phyloP scores from a whole-genome alignment of 768 basidiomycete species.

The Podaxis sp. region DNA sequence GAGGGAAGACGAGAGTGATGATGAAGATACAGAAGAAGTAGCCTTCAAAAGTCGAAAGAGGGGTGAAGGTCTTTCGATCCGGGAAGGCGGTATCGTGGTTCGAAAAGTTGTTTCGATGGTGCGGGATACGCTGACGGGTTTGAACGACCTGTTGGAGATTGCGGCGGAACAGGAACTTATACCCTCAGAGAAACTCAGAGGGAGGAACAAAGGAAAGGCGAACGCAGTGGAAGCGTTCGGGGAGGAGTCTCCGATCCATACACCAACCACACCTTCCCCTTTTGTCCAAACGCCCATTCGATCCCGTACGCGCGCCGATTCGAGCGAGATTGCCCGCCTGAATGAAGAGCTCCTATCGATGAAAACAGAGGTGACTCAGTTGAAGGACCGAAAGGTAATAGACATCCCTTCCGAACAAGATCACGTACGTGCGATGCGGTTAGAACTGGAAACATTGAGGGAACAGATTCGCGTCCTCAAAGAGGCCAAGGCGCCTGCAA shows the following conservation, averaged over 20 bases:
- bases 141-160: conserved; percentile 14
- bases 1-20: conserved; percentile 6
- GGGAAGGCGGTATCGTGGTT: conserved; percentile 11
- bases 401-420: background rate
- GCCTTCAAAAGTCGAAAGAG: conserved; percentile 4
- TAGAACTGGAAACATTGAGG: conserved; percentile 6
- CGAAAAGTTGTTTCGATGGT: conserved; percentile 14
- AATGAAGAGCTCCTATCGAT: conserved; percentile 8
- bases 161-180: conserved; percentile 10
- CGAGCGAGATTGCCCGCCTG: conserved; percentile 6
- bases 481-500: background rate
- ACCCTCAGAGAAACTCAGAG: conserved; percentile 4
- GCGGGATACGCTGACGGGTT: conserved; percentile 9
- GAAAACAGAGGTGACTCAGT: conserved; percentile 5
- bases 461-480: conserved; percentile 12
- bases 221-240: background rate
- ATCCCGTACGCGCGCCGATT: background rate
- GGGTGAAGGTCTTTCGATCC: conserved; percentile 6
- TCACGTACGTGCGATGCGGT: conserved; percentile 4
- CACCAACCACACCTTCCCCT: background rate
- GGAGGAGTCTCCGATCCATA: conserved; percentile 2
- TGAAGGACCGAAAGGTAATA: conserved; percentile 9
- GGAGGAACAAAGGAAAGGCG: conserved; percentile 1
- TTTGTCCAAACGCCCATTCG: background rate
- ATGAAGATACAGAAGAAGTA: background rate